phyloP scores from a whole-genome alignment of 179 eudicot species.

The Gypsophila paniculata region DNA sequence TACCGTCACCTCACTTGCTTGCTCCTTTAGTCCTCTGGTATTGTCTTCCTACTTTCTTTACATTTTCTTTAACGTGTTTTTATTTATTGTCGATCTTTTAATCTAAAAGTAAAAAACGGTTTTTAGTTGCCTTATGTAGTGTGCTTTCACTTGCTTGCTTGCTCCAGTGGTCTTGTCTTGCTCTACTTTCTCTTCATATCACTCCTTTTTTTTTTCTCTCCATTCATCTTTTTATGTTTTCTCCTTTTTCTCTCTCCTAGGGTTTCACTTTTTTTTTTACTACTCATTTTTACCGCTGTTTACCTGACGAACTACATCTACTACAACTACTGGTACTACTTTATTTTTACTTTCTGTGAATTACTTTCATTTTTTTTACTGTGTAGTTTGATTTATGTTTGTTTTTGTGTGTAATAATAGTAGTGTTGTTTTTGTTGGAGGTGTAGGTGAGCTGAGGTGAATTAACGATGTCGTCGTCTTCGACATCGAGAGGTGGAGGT shows the following conservation, averaged over 20 bases:
- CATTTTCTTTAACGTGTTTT: no score
- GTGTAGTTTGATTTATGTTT: background rate
- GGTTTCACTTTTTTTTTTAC: background rate
- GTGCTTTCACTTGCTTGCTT: background rate
- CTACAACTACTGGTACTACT: background rate
- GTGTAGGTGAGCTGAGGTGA: background rate
- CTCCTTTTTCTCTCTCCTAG: background rate
- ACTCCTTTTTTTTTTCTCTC: slow-evolving; percentile 7
- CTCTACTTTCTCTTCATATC: slow-evolving; percentile 2
- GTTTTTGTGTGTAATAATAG: background rate
- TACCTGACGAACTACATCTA: slow-evolving; percentile 1
- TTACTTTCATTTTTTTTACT: background rate
- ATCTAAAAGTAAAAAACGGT: no score
- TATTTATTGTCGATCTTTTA: no score
- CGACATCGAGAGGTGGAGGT: slow-evolving; percentile 52
- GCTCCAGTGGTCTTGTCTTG: slow-evolving; percentile 15
- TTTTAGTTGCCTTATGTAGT: no score
- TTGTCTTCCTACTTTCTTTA: no score
- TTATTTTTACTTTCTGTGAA: background rate
- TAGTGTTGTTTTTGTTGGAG: background rate
- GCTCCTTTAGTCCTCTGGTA: no score
- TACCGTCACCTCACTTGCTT: no score
- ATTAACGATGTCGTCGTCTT: slow-evolving; percentile 36
- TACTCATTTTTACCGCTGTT: background rate
- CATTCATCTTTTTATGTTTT: background rate